Evolutionary conservation across 441 rosid genomes (phyloP).

Genomic region (Gossypium schwendimanii): DNA sequence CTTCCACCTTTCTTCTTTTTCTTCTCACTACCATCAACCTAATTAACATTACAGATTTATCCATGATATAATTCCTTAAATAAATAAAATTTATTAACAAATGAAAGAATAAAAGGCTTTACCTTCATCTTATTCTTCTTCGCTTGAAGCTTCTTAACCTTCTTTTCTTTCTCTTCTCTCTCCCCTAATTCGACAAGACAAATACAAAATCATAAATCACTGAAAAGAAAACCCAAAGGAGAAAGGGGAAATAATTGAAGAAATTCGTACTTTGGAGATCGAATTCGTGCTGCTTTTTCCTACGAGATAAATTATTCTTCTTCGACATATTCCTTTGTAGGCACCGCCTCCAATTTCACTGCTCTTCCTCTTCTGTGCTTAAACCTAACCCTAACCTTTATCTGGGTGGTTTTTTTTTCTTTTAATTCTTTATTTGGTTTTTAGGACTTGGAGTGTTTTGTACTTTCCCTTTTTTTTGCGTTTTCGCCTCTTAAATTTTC

Average conservation of each 20-base stretch:
- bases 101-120: conserved; percentile 10
- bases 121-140: conserved; percentile 96
- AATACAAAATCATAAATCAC: neutral
- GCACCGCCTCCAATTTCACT: neutral
- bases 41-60: neutral
- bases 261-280: conserved; percentile 53
- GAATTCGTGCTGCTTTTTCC: conserved; percentile 78
- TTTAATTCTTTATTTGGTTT: conserved; percentile 13
- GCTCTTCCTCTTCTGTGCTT: neutral
- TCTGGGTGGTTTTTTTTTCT: neutral
- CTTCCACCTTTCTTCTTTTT: conserved; percentile 52
- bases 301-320: conserved; percentile 75
- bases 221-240: neutral
- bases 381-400: conserved; percentile 4
- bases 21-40: conserved; percentile 69
- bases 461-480: neutral
- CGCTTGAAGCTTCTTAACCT: conserved; percentile 57
- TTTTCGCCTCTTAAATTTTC: neutral
- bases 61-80: neutral
- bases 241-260: neutral
- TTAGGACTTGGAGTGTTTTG: neutral
- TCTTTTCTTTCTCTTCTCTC: conserved; percentile 62
- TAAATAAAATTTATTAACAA: neutral
- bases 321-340: conserved; percentile 53
- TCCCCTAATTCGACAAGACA: conserved; percentile 43